Percentiles rank a stretch among this genome's conserved stretches.
Conservation (phyloP, 2,329 filamentous ascomycete species). For the Trichophyton verrucosum region DNA sequence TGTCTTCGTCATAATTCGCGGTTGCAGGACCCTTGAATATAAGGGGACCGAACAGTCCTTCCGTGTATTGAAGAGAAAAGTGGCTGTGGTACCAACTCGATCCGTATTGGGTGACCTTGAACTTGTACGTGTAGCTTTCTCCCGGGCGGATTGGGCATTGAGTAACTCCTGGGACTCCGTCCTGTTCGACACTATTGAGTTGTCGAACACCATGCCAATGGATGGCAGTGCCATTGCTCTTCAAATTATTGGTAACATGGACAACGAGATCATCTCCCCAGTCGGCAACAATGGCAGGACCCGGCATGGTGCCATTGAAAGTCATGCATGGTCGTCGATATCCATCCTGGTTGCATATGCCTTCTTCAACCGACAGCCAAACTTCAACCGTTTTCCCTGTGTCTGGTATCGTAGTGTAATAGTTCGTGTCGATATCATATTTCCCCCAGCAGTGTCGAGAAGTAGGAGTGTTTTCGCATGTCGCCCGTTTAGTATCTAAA, state of each 20-base stretch:
- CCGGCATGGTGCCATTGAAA: conserved; percentile 24
- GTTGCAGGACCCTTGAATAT: conserved; percentile 22
- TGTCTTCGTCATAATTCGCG: conserved; percentile 3
- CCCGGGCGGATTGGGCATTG: conserved; percentile 17
- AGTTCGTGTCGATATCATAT: not conserved
- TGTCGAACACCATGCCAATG: conserved; percentile 4
- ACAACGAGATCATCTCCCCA: conserved; percentile 24
- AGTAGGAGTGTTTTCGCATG: not conserved
- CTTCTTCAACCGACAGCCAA: not conserved
- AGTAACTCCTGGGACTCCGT: conserved; percentile 14
- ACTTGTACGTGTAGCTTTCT: conserved; percentile 14
- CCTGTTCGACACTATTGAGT: not conserved
- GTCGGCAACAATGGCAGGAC: conserved; percentile 24
- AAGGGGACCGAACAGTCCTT: conserved; percentile 23
- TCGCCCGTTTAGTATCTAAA: not conserved
- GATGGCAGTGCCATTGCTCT: conserved; percentile 4
- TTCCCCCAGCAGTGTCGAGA: not conserved
- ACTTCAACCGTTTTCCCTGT: not conserved
- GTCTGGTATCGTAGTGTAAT: not conserved
- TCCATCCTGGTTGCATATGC: not conserved
- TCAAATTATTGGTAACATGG: conserved; percentile 19
- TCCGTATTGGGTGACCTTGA: conserved; percentile 14
- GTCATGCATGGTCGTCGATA: not conserved
- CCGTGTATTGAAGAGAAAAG: conserved; percentile 14
- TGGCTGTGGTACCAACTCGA: conserved; percentile 18